These are phyloP conservation scores for Fusarium anguioides DNA, from an alignment of 2,329 filamentous ascomycete species.

Conservation along the genomic window DNA sequence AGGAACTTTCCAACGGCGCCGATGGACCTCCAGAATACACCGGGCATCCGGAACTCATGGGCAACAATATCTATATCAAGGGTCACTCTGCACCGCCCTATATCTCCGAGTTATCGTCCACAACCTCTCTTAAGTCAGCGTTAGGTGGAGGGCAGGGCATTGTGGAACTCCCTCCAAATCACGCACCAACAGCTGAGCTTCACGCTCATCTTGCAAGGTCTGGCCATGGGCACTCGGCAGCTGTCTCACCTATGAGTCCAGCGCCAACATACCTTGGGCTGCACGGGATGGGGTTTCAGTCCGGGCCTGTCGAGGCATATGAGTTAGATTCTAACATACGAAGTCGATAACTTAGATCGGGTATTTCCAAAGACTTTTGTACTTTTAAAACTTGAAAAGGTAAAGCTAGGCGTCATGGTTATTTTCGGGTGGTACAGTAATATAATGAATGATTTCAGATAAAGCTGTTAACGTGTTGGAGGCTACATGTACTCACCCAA, in stretches of 20 bases:
- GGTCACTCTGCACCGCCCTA: conserved; percentile 12
- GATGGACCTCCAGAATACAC: conserved; percentile 36
- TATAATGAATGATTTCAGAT: background rate
- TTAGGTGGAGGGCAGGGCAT: conserved; percentile 38
- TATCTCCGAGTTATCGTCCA: conserved; percentile 38
- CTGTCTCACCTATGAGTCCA: conserved; percentile 24
- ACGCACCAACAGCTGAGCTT: conserved; percentile 44
- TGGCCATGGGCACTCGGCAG: conserved; percentile 33
- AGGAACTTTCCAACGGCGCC: conserved; percentile 32
- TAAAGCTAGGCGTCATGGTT: conserved; percentile 15
- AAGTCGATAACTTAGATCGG: background rate
- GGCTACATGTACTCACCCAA: background rate
- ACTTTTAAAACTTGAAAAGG: background rate
- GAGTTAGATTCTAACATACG: conserved; percentile 46
- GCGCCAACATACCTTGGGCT: conserved; percentile 27
- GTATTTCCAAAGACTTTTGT: background rate
- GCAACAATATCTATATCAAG: conserved; percentile 25
- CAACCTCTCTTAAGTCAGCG: conserved; percentile 40
- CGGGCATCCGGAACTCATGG: conserved; percentile 51
- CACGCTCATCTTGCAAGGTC: conserved; percentile 35
- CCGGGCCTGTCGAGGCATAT: conserved; percentile 51
- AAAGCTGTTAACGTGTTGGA: background rate
- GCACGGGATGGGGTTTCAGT: conserved; percentile 48
- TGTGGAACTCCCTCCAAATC: conserved; percentile 41
- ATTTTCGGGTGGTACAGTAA: background rate